Base-by-base conservation (phyloP, 176 grass and related monocot genomes). In the Dactylis glomerata region DNA sequence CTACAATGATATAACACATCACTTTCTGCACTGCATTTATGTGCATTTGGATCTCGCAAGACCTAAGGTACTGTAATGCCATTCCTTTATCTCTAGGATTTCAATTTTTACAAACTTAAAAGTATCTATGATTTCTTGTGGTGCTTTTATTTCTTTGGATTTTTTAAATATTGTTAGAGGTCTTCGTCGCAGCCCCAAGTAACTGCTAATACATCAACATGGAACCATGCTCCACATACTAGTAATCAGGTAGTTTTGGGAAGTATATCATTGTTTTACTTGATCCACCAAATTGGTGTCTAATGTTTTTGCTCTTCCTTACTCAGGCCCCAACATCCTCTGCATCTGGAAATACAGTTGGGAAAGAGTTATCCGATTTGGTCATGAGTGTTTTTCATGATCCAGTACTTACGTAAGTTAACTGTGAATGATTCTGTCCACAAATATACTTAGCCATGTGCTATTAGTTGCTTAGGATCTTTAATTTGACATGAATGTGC, bases 1-100 rank as follows among this genome's bases (percentile, higher is more conserved):
- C 78, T 98, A 92, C 86, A 95, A 95, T 80, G 80, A 94, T 41
- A 76, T 98, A 65, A 93, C 93, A 4, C 89, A 87, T 67, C 96
- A 98, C 77, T 95, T 95, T 88, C 70, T 98, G 49, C 76, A 95
- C 58, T 98, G 92, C 82, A 88, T 98, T 81, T 68, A 95, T 80
- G 91, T 92, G 28, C 92, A 98, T 90, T 70, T 98, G 89, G 81
- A 92, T 46, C 88, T 90, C 55, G 91, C 82, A 14, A 93, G 59
- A 76, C 0, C 54, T 66, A 98, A 92, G 91, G 96, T 98, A 94
- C 37, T 74, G 40, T 37, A 17, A 75, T 82, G 30, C 6, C 23
- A 49, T 63, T 14, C 15, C 12, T 32, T 63, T 64, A 32, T 73
- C 30, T 81, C 49, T 75, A 40, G 46, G 42, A 72, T 2, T 83